A percentile compares a stretch with the other conserved stretches of the same genome.
These are phyloP conservation scores for Inga laurina DNA, from an alignment of 306 rosid genomes.

Conservation along the genomic window DNA sequence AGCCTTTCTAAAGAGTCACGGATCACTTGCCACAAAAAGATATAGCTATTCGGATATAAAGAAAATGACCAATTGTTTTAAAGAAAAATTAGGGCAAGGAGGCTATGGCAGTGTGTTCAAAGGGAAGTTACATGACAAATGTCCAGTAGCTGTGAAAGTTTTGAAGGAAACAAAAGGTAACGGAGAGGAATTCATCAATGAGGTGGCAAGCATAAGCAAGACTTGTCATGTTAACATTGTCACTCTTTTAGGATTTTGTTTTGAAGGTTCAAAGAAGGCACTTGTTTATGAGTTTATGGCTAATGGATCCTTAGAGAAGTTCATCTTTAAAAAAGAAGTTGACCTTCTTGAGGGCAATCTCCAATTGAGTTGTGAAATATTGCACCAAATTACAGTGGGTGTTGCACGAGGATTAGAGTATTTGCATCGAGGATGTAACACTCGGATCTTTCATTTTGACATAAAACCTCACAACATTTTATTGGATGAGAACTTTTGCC, in stretches of 20 bases:
- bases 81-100: constrained; percentile 36
- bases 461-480: constrained; percentile 35
- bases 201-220: constrained; percentile 19
- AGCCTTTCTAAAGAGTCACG: neutral
- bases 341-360: too few species aligned
- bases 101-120: constrained; percentile 40
- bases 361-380: neutral
- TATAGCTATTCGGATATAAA: constrained; percentile 27
- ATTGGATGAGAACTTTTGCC: neutral
- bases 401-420: constrained; percentile 36
- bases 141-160: neutral
- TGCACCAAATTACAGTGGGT: constrained; percentile 26
- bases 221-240: constrained; percentile 3
- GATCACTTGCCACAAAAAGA: constrained; percentile 20
- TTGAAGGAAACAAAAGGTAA: neutral
- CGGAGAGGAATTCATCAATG: neutral
- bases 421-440: constrained; percentile 13
- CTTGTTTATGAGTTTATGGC: constrained; percentile 38
- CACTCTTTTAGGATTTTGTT: neutral
- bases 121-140: constrained; percentile 21
- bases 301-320: constrained; percentile 39
- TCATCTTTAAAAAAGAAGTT: neutral
- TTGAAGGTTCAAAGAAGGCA: constrained; percentile 12
- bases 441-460: neutral
- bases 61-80: constrained; percentile 36